Evolutionary conservation across 495 filamentous ascomycete species (phyloP), one percentile per base, ranked within the genome.

Genomic region (Acidiella bohemica): DNA sequence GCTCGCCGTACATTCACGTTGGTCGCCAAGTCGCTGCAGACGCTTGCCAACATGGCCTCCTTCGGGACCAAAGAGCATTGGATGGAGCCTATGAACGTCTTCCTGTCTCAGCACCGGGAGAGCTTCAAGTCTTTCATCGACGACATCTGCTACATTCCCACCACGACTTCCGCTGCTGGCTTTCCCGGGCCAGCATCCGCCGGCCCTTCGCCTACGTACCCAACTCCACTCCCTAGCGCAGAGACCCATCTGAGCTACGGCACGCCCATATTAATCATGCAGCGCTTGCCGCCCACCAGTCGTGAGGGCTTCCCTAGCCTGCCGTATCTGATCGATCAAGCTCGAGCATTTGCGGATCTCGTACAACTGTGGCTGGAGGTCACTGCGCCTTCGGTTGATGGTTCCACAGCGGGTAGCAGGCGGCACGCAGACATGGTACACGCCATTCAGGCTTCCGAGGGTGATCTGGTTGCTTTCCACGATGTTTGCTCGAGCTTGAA

Each of bases 61-160:
- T 95, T 96, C 46, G 92, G 90, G 40, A 81, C 79, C 53, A 96
- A 96, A 58, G 90, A 96, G 58, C 73, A 78, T 3, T 99, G 88
- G 86, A 99, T 99, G 90, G 92, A 93, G 59, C 84, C 84, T 4
- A 96, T 96, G 92, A 99, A 95, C 54, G 70, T 68, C 9, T 84
- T 84, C 49, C 64, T 84, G 40, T 50, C 53, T 8, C 59, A 65
- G n/a, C 67, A 80, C 42, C 62, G 75, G 7, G 73, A 78, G 39
- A 74, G 80, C 17, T 83, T 96, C 62, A 92, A 85, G 56, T 68
- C 76, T 19, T 95, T 88, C 51, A 76, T 96, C 44, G 87, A 96
- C 53, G 65, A 68, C 18, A 76, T 94, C 31, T 95, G 87, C 59
- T 71, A 73, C 21, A 82, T 99, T 35, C 76, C 86, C 1, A 71